These are phyloP conservation scores for Bromus sterilis DNA, from an alignment of 176 grass and related monocot genomes.

Conservation along the genomic window DNA sequence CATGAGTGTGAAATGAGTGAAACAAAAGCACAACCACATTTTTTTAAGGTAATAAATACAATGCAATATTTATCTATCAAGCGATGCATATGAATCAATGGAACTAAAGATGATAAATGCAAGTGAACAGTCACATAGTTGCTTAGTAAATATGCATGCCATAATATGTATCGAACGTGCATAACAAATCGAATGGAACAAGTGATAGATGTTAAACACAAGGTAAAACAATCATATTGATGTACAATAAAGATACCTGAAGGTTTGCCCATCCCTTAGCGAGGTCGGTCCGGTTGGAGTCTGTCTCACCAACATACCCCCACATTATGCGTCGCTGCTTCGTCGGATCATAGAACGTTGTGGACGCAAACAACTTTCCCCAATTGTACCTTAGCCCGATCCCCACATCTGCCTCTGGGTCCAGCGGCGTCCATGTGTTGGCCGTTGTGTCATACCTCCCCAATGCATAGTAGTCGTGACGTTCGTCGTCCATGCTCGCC, in stretches of 20 bases:
- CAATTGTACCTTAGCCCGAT: conserved; percentile 61
- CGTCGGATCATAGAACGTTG: conserved; percentile 65
- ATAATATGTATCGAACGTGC: background rate
- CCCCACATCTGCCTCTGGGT: conserved; percentile 50
- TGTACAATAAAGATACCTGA: conserved; percentile 17
- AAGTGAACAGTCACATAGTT: too few species aligned
- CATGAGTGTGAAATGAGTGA: background rate
- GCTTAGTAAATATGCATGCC: too few species aligned
- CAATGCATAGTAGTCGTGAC: conserved; percentile 74
- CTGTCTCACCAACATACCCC: conserved; percentile 70
- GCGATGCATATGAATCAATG: too few species aligned
- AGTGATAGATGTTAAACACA: too few species aligned
- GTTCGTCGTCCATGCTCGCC: background rate
- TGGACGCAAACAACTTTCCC: conserved; percentile 85
- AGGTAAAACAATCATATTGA: background rate
- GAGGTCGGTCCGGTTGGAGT: conserved; percentile 57
- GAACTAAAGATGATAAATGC: too few species aligned
- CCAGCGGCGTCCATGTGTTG: conserved; percentile 53
- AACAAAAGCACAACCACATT: too few species aligned
- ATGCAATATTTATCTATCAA: too few species aligned
- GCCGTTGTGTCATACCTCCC: conserved; percentile 38
- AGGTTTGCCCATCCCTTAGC: conserved; percentile 70
- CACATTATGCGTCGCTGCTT: conserved; percentile 49
- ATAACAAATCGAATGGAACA: too few species aligned
- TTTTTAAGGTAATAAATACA: too few species aligned